Evolutionary conservation across 2,329 filamentous ascomycete species (phyloP), one percentile per base, ranked within the genome.

Genomic region (Phoma sp.): DNA sequence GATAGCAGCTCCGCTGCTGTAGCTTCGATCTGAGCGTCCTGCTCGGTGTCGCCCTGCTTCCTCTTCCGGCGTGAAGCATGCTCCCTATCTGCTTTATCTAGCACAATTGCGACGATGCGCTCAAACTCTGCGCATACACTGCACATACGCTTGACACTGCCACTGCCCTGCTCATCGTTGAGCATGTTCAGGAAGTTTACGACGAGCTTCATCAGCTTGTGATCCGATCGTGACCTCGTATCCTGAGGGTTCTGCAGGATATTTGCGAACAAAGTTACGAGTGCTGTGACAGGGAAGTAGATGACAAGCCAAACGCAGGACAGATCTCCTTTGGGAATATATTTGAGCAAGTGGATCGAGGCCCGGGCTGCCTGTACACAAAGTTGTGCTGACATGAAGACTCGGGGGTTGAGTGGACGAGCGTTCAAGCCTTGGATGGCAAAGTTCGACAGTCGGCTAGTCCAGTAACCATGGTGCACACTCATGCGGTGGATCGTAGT

Each of bases 401-500:
- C 91, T 64, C 95, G 84, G 0, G 95, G 95, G 71, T 98, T 99
- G 49, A 99, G 78, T 0, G 95, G 93, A 61, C 90, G 85, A 0
- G 93, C 89, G 74, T 98, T 98, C 37, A 97, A 81, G 0, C 95
- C 95, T 74, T 96, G 91, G 51, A 98, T 95, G 15, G 95, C 95
- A 70, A 92, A 98, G 69, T 98, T 94, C 33, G 93, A 96, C 36
- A 99, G 78, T 33, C 95, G 86, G 70, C 91, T 97, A 1, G 94
- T 98, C 95, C 95, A 99, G 77, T 96, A 97, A 13, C 95, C 95
- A 72, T 97, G 93, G 68, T 98, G 95, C 27, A 98, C 90, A 37
- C 92, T 96, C 95, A 98, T 99, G 46, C 95, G 91, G 74, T 99
- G 95, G 61, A 99, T 97, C 0, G 95, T 99, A 0, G 94, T 97